Conservation (phyloP, 176 grass and related monocot species). For the Panicum miliaceum region DNA sequence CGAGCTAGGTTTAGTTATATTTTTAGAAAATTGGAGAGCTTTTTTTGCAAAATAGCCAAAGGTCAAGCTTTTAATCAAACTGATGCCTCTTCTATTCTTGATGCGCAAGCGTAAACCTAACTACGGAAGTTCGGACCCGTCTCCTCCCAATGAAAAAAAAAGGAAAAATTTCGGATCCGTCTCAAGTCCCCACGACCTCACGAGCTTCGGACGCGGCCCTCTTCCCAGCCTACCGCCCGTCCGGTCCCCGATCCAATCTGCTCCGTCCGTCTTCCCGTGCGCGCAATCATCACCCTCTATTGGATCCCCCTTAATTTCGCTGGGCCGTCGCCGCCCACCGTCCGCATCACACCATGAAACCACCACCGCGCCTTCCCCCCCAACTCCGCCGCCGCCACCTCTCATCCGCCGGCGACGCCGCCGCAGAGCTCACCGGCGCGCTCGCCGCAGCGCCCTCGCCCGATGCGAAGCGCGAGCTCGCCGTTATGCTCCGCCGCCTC, state of each 20-base stretch:
- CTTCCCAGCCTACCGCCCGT: background rate
- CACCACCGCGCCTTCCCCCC: conserved; percentile 17
- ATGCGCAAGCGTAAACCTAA: too few relatives aligned
- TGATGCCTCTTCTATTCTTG: too few relatives aligned
- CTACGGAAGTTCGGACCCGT: too few relatives aligned
- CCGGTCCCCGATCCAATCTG: background rate
- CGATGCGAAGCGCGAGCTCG: conserved; percentile 39
- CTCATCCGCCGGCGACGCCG: conserved; percentile 21
- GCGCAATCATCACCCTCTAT: background rate
- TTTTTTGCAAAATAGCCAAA: too few relatives aligned
- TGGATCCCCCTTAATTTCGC: conserved; percentile 5
- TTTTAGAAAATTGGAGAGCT: too few relatives aligned
- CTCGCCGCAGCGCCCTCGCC: conserved; percentile 40
- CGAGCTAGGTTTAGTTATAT: too few relatives aligned
- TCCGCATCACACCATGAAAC: conserved; percentile 57
- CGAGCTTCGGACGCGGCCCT: background rate
- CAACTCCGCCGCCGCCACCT: conserved; percentile 8
- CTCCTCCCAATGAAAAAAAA: too few relatives aligned
- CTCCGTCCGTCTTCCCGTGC: background rate
- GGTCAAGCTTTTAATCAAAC: too few relatives aligned
- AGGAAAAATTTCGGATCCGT: too few relatives aligned
- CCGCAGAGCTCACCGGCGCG: conserved; percentile 10
- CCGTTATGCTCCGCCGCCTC: conserved; percentile 47
- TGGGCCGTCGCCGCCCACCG: background rate
- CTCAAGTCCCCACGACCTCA: background rate